Conservation (phyloP, 148 eudicot genomes). For the Vaccinium corymbosum region DNA sequence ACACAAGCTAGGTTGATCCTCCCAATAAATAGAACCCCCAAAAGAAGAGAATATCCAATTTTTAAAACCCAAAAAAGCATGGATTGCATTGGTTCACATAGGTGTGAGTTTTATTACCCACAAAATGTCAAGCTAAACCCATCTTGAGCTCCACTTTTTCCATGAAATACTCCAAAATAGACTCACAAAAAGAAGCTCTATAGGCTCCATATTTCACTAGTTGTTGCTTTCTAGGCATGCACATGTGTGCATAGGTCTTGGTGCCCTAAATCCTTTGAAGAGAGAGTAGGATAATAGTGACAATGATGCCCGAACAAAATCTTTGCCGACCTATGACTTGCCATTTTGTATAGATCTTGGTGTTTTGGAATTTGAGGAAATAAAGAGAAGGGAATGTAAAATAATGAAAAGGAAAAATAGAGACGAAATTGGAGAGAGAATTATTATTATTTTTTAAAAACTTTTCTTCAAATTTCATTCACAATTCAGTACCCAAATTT, state of each 20-base stretch:
- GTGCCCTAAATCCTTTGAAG: background rate
- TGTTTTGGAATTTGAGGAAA: no score
- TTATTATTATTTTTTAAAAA: no score
- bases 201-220: background rate
- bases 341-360: background rate
- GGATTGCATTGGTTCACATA: background rate
- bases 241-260: background rate
- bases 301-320: conserved; percentile 6
- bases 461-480: no score
- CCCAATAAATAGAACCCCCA: background rate
- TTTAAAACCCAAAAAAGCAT: background rate
- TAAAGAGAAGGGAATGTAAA: no score
- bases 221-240: conserved; percentile 13
- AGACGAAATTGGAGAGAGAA: no score
- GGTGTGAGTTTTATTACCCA: background rate
- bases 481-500: no score
- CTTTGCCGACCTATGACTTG: conserved; percentile 3
- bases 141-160: background rate
- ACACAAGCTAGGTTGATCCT: background rate
- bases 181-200: background rate
- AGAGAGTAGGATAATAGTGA: background rate
- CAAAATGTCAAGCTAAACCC: background rate
- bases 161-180: background rate
- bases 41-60: background rate
- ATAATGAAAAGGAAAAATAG: no score